Percentiles rank a stretch among this genome's conserved stretches.
These are phyloP conservation scores for Amanita pseudoporphyria DNA, from an alignment of 768 basidiomycete genomes.

Conservation along the genomic window DNA sequence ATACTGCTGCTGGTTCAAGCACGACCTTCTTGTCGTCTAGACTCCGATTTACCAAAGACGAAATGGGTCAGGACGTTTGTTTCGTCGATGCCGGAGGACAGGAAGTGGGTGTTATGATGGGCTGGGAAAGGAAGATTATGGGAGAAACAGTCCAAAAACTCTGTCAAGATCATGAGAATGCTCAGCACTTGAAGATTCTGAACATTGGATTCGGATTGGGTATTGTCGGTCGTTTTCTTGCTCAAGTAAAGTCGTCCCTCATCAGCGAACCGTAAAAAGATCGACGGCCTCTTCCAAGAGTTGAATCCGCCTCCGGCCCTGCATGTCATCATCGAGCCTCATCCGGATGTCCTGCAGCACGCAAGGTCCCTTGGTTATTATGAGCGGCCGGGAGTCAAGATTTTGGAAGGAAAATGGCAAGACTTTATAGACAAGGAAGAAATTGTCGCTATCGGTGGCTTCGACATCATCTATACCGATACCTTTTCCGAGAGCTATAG, in stretches of 20 bases:
- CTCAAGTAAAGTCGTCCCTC: slow-evolving; percentile 1
- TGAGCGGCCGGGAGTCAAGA: slow-evolving; percentile 61
- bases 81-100: slow-evolving; percentile 53
- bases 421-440: slow-evolving; percentile 58
- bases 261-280: slow-evolving; percentile 32
- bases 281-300: slow-evolving; percentile 74
- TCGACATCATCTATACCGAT: slow-evolving; percentile 87
- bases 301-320: slow-evolving; percentile 46
- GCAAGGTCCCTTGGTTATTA: slow-evolving; percentile 77
- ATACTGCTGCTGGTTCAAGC: slow-evolving; percentile 50
- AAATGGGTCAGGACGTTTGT: slow-evolving; percentile 76
- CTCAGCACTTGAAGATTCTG: slow-evolving; percentile 51
- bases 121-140: slow-evolving; percentile 93
- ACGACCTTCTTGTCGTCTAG: slow-evolving; percentile 62
- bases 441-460: slow-evolving; percentile 59
- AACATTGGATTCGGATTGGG: slow-evolving; percentile 95
- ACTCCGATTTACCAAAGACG: slow-evolving; percentile 60
- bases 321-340: slow-evolving; percentile 92
- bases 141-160: slow-evolving; percentile 62
- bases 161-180: slow-evolving; percentile 41
- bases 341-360: slow-evolving; percentile 80
- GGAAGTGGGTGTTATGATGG: slow-evolving; percentile 99
- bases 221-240: slow-evolving; percentile 44
- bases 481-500: slow-evolving; percentile 86
- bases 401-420: slow-evolving; percentile 93